Percentiles rank a stretch among this genome's conserved stretches.
These are phyloP conservation scores for Citrus medica DNA, from an alignment of 345 rosid species.

Conservation along the genomic window DNA sequence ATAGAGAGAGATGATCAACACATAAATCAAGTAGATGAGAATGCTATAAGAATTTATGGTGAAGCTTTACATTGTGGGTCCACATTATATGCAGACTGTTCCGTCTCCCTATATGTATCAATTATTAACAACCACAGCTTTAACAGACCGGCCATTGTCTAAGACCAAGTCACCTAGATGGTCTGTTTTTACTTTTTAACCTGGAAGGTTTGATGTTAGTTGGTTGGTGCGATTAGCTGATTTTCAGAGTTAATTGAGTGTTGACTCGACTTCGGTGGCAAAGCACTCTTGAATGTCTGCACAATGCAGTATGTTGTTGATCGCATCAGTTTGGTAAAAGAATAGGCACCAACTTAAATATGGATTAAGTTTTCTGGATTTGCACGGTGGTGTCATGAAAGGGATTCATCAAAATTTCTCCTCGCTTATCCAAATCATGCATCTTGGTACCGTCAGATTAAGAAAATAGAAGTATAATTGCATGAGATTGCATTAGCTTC, in stretches of 20 bases:
- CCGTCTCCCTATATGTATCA: background rate
- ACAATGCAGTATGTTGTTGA: background rate
- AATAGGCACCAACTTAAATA: background rate
- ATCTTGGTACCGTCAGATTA: too few species aligned
- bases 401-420: too few species aligned
- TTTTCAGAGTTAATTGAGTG: background rate
- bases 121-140: background rate
- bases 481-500: too few species aligned
- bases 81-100: background rate
- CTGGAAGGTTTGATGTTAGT: background rate
- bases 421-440: too few species aligned
- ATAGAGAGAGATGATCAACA: conserved; percentile 27
- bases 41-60: background rate
- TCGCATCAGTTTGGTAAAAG: background rate
- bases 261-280: background rate
- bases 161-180: background rate
- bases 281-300: background rate
- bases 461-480: too few species aligned
- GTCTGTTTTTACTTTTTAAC: background rate
- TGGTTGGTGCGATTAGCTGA: background rate
- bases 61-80: background rate
- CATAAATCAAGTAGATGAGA: conserved; percentile 24
- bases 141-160: background rate
- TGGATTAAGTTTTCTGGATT: too few species aligned
- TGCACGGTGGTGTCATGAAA: too few species aligned